These are phyloP conservation scores for Ramaria rubella DNA, from an alignment of 768 basidiomycete species.

Conservation along the genomic window DNA sequence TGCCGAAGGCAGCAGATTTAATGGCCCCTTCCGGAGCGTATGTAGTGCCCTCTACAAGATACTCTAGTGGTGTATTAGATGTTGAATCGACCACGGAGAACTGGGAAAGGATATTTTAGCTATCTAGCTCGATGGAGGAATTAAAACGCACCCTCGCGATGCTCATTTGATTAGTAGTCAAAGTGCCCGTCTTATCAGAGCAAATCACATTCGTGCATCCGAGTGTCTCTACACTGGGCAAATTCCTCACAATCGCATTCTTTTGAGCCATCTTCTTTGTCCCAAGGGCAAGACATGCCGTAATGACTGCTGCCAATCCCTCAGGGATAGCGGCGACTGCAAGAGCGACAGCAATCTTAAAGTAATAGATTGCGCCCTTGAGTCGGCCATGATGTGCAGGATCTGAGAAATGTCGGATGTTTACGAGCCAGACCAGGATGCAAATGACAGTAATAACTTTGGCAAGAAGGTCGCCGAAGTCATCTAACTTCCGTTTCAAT, in stretches of 20 bases:
- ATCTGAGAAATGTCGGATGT: conserved; percentile 93
- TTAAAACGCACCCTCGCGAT: conserved; percentile 59
- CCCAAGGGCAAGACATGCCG: conserved; percentile 91
- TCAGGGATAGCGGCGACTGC: conserved; percentile 99
- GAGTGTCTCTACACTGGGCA: conserved; percentile 95
- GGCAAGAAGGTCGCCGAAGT: conserved; percentile 95
- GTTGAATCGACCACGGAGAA: conserved; percentile 66
- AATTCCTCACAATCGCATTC: conserved; percentile 93
- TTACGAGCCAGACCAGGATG: conserved; percentile 96
- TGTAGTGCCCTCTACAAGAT: conserved; percentile 83
- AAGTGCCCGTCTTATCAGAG: conserved; percentile 95
- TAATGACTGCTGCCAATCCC: conserved; percentile 97
- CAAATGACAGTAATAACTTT: conserved; percentile 98
- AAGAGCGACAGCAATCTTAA: conserved; percentile 97
- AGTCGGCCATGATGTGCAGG: conserved; percentile 85
- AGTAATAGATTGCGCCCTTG: conserved; percentile 96
- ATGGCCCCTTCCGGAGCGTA: conserved; percentile 83
- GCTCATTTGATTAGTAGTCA: conserved; percentile 98
- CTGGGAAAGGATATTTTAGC: conserved; percentile 29
- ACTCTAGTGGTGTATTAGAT: conserved; percentile 52
- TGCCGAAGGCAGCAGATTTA: conserved; percentile 51
- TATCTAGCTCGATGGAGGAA: not conserved
- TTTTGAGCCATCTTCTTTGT: conserved; percentile 99
- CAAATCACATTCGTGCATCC: conserved; percentile 99
- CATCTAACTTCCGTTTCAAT: conserved; percentile 93